A percentile compares a stretch with the other conserved stretches of the same genome.
phyloP scores from a whole-genome alignment of 139 green algal species.

The Micromonas pusilla region DNA sequence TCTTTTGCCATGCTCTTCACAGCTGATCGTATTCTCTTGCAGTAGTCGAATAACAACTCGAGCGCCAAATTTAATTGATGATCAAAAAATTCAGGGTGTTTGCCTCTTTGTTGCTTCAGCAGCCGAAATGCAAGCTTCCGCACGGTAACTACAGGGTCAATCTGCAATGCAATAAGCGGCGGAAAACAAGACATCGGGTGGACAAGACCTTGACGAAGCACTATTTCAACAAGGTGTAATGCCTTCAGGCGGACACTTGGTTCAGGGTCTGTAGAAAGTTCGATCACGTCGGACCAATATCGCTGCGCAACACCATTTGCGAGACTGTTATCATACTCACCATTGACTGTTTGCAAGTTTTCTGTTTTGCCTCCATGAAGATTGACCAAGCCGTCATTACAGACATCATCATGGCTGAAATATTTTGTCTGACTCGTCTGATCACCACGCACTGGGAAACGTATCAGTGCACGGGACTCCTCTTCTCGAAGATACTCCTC shows the following conservation, averaged over 20 bases:
- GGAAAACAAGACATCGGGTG: not conserved
- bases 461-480: too few relatives aligned
- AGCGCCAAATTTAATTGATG: not conserved
- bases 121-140: not conserved
- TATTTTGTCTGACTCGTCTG: not conserved
- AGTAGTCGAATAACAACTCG: not conserved
- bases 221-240: not conserved
- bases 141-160: not conserved
- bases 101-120: not conserved
- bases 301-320: conserved; percentile 2
- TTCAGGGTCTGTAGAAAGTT: not conserved
- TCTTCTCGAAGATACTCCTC: not conserved
- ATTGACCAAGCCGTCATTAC: not conserved
- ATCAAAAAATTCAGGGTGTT: not conserved
- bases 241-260: not conserved
- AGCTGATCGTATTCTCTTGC: not conserved
- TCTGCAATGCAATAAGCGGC: not conserved
- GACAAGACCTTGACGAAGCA: not conserved
- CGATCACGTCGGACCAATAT: not conserved
- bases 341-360: conserved; percentile 18
- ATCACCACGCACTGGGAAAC: not conserved
- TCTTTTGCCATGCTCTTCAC: not conserved
- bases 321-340: not conserved
- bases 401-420: not conserved
- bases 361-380: not conserved